Evolutionary conservation across 2,329 filamentous ascomycete species (phyloP), one percentile per base, ranked within the genome.

Genomic region (Ophiosphaerella narmari): DNA sequence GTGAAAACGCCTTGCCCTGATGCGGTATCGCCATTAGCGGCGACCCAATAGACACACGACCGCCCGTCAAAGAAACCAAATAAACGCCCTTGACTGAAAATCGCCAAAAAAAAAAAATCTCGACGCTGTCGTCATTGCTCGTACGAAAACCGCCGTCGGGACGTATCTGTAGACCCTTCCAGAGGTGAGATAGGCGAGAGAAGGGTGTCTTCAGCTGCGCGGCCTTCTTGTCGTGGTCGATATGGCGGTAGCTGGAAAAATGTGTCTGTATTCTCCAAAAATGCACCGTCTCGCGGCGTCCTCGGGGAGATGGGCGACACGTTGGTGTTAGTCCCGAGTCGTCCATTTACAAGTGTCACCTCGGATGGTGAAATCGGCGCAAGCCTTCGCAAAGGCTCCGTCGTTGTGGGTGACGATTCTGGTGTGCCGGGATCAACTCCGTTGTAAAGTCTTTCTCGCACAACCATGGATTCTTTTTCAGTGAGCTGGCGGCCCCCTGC

Each of bases 381-480:
- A 9, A 54, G 56, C 57, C 65, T 58, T 49, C 53, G 49, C 34
- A 54, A 54, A n/a, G 60, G 16, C 29, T 66, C 65, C 37, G 62
- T 57, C 32, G 43, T 34, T 38, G 31, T 29, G 21, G 65, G 64
- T 14, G 62, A 57, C 41, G 56, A 49, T 5, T 58, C 46, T 21
- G 63, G 46, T 4, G 45, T 46, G 26, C 55, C 60, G 14, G 66
- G 66, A 47, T 77, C 74, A 2, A 77, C 65, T 12, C 78, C 78
- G 41, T 80, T 80, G 60, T 77, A 77, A 40, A 73, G 63, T 49
- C 66, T 65, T 60, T 79, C 77, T 14, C 78, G 71, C 16, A 73
- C 67, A 50, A 74, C 66, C 66, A 80, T 74, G 32, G 75, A 73
- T 49, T 80, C 77, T 55, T 80, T 80, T 62, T 80, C 78, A 16